Evolutionary conservation across 208 protist genomes (phyloP), one percentile per base, ranked within the genome.

Genomic region (Trypanosoma rangeli): DNA sequence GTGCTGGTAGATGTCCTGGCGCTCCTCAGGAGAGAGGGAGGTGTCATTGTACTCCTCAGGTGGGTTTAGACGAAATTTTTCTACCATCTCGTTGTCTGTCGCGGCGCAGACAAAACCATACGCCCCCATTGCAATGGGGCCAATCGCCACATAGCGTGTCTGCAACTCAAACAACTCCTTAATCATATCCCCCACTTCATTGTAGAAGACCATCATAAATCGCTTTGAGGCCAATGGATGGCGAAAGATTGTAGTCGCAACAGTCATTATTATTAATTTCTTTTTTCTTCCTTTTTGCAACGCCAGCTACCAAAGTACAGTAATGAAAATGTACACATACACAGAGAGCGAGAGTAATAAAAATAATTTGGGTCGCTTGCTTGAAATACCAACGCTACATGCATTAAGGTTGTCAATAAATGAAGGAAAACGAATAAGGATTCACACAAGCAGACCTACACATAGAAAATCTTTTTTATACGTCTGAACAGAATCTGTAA

Each of bases 21-120:
- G 50, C 44, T 95, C 90, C 54, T 92, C 82, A 0, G 39, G 49
- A 5, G 70, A 68, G 15, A 87, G 73, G 10, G 63, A 64, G 0
- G 56, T 24, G 54, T 87, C 74, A 52, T 78, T 44, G 72, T 84
- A 89, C 75, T 88, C 83, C 39, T 65, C 68, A 20, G 82, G 79
- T 29, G 85, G 82, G 20, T 68, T 58, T 12, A 83, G 10, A 5
- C 62, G 53, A 63, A 90, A 87, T n/a, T 49, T 62, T 60, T 93
- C 86, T 8, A 86, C 86, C 5, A 83, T 68, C 31, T 91, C 79
- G 53, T 76, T 88, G 72, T 95, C 90, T 13, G 79, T 75, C 3
- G 90, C 90, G 20, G 82, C 81, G 73, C 85, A 92, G 52, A 95
- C 90, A 62, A 79, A 92, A 26, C 87, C 90, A 69, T 92, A 95